These are phyloP conservation scores for Nicotiana obtusifolia DNA, from an alignment of 257 asterid genomes.

Conservation along the genomic window DNA sequence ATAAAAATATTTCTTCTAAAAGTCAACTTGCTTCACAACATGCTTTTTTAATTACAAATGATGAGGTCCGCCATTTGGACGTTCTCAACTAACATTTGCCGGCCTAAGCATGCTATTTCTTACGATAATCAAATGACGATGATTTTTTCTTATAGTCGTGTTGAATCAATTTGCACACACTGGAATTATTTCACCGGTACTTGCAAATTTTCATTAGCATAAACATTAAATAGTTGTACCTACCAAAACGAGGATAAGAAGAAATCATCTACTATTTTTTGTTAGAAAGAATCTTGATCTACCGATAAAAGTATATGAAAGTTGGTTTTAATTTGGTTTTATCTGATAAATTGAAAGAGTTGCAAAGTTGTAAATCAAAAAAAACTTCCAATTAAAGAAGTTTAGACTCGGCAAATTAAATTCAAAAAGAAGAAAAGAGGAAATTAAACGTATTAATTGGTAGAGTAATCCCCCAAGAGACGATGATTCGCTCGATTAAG, in stretches of 20 bases:
- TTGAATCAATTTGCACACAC: neutral
- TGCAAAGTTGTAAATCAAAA: neutral
- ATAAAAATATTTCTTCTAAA: neutral
- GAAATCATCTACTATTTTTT: neutral
- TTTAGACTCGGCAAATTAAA: neutral
- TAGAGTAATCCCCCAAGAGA: neutral
- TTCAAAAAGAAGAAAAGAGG: neutral
- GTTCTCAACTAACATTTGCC: neutral
- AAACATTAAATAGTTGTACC: neutral
- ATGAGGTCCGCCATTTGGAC: slow-evolving; percentile 7
- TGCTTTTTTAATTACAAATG: neutral
- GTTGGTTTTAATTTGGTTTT: neutral
- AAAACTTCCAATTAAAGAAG: neutral
- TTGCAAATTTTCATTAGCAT: neutral
- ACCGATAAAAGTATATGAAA: neutral
- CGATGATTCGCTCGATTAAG: neutral
- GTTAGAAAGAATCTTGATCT: neutral
- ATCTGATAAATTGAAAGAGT: neutral
- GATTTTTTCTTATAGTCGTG: too few relatives aligned
- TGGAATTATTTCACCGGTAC: neutral
- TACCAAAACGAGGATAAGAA: neutral
- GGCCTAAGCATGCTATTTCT: neutral
- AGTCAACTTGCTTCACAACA: neutral
- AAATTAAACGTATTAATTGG: neutral
- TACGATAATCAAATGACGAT: neutral